Percentiles rank a stretch among this genome's conserved stretches.
phyloP scores from a whole-genome alignment of 306 rosid genomes.

The Nissolia schottii region DNA sequence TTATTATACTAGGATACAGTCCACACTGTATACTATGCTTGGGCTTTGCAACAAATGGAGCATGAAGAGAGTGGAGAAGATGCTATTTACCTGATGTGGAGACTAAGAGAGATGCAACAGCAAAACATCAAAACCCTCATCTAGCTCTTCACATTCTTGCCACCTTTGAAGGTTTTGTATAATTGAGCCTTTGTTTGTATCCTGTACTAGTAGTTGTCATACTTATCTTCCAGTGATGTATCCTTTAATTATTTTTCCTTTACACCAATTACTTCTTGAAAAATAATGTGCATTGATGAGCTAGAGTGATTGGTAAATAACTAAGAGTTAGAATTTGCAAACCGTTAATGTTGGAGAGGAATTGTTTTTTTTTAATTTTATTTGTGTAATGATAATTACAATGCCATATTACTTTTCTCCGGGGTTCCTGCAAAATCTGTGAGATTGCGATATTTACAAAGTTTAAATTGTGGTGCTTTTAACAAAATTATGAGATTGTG shows the following conservation, averaged over 20 bases:
- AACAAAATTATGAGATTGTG: too few species aligned
- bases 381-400: too few species aligned
- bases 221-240: neutral
- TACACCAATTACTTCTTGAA: neutral
- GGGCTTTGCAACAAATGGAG: conserved; percentile 92
- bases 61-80: conserved; percentile 68
- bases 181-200: conserved; percentile 14
- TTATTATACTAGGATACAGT: conserved; percentile 57
- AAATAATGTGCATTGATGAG: conserved; percentile 6
- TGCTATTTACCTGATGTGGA: conserved; percentile 71
- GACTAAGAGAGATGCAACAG: conserved; percentile 78
- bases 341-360: too few species aligned
- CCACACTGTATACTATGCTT: conserved; percentile 65
- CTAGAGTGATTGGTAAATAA: neutral
- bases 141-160: conserved; percentile 22
- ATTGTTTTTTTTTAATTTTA: too few species aligned
- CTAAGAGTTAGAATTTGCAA: too few species aligned
- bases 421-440: too few species aligned
- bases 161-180: conserved; percentile 32
- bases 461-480: too few species aligned
- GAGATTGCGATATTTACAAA: too few species aligned
- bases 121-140: conserved; percentile 76
- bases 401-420: too few species aligned
- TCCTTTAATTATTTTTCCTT: neutral
- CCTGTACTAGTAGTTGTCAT: neutral